These are phyloP conservation scores for Termitomyces sp. DNA, from an alignment of 768 basidiomycete genomes.

Conservation along the genomic window DNA sequence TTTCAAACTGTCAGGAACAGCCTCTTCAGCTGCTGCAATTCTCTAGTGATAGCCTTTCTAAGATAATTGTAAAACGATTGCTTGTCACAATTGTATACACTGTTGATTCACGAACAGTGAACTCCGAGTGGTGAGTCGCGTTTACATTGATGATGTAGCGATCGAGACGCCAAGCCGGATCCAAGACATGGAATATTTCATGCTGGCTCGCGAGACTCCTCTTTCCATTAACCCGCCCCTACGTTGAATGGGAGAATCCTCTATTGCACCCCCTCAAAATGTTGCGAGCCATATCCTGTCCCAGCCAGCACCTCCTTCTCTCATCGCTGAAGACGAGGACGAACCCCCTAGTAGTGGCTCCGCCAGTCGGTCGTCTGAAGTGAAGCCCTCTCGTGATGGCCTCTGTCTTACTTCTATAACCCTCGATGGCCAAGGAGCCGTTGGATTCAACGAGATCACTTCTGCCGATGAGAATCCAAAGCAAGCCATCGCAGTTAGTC, in stretches of 20 bases:
- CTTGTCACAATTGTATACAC: no score
- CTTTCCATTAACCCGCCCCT: not conserved
- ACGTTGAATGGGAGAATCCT: constrained; percentile 2
- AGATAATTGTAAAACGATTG: no score
- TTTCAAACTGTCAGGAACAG: no score
- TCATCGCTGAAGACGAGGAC: constrained; percentile 38
- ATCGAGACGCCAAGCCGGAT: not conserved
- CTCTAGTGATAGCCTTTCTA: no score
- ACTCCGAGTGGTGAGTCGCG: no score
- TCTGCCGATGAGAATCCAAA: not conserved
- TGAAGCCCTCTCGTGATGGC: constrained; percentile 29
- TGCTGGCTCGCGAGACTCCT: no score
- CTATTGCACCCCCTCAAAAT: not conserved
- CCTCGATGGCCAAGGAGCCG: not conserved
- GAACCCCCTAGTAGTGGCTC: constrained; percentile 41
- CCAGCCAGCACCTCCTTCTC: constrained; percentile 26
- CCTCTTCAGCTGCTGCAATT: no score
- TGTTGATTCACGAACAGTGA: no score
- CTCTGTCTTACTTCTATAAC: not conserved
- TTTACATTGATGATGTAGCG: no score
- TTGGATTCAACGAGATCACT: not conserved
- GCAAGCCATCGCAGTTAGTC: not conserved
- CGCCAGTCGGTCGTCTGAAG: constrained; percentile 28
- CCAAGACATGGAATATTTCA: not conserved
- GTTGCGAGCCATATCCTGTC: constrained; percentile 16